These are phyloP conservation scores for Leccinellum luteum DNA, from an alignment of 768 basidiomycete species.

Conservation along the genomic window DNA sequence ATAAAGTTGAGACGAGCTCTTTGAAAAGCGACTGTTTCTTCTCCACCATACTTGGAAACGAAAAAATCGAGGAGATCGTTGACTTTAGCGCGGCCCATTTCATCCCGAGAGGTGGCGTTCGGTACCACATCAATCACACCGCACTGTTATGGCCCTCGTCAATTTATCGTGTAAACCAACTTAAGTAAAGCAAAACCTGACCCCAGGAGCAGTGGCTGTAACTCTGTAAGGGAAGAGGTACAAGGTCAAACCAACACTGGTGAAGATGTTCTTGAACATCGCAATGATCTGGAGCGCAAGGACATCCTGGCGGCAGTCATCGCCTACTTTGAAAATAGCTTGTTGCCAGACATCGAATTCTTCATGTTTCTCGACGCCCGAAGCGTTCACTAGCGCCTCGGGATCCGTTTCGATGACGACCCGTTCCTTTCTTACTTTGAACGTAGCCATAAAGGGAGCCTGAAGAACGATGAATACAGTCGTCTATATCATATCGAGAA, in stretches of 20 bases:
- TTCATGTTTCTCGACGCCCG: conserved; percentile 51
- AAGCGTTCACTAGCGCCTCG: conserved; percentile 68
- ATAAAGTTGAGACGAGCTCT: conserved; percentile 93
- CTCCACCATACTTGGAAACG: conserved; percentile 86
- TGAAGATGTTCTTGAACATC: conserved; percentile 99
- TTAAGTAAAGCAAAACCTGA: conserved; percentile 39
- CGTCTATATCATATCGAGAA: background rate
- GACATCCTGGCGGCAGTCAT: conserved; percentile 98
- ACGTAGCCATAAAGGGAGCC: conserved; percentile 99
- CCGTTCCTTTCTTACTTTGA: conserved; percentile 92
- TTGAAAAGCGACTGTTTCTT: conserved; percentile 89
- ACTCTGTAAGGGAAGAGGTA: conserved; percentile 97
- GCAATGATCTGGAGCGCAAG: conserved; percentile 95
- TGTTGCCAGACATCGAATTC: conserved; percentile 94
- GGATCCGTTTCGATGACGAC: conserved; percentile 66
- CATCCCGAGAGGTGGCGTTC: conserved; percentile 95
- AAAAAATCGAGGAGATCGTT: conserved; percentile 96
- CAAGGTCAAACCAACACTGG: conserved; percentile 78
- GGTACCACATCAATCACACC: conserved; percentile 99
- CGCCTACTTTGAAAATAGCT: conserved; percentile 99
- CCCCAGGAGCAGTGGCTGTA: conserved; percentile 94
- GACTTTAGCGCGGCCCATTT: conserved; percentile 98
- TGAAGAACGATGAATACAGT: conserved; percentile 30
- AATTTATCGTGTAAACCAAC: background rate
- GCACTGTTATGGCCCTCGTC: conserved; percentile 55